Evolutionary conservation across 2,329 filamentous ascomycete species (phyloP).

Genomic region (Ceratocystiopsis minuta): DNA sequence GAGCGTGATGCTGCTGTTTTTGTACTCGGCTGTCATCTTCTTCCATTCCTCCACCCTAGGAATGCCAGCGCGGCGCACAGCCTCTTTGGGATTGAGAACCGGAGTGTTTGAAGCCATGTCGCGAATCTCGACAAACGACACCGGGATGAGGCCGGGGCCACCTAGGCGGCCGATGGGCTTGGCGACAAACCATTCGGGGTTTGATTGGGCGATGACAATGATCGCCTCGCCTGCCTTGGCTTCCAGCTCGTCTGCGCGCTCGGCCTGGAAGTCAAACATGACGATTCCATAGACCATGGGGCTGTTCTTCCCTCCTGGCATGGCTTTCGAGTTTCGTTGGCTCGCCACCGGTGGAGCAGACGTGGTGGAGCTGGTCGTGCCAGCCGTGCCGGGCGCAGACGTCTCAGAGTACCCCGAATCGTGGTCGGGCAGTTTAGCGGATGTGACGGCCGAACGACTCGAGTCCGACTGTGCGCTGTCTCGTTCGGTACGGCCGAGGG

Average conservation of each 20-base stretch:
- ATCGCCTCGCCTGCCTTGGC: conserved; percentile 92
- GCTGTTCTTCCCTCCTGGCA: conserved; percentile 31
- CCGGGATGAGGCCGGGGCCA: conserved; percentile 84
- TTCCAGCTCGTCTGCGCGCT: conserved; percentile 87
- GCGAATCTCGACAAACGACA: conserved; percentile 89
- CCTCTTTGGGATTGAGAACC: conserved; percentile 65
- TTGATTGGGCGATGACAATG: conserved; percentile 95
- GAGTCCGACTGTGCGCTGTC: conserved; percentile 61
- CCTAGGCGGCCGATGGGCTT: conserved; percentile 97
- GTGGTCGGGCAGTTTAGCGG: conserved; percentile 51
- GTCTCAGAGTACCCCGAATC: conserved; percentile 76
- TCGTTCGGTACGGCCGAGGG: conserved; percentile 77
- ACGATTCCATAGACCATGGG: conserved; percentile 95
- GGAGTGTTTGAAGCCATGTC: conserved; percentile 80
- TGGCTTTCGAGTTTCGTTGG: conserved; percentile 30
- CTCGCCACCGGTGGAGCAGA: conserved; percentile 10
- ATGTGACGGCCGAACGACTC: conserved; percentile 25
- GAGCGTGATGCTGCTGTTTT: conserved; percentile 93
- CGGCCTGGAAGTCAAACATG: conserved; percentile 90
- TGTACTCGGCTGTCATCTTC: conserved; percentile 97
- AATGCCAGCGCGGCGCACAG: conserved; percentile 74
- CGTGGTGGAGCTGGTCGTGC: conserved; percentile 1
- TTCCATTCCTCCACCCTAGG: conserved; percentile 98
- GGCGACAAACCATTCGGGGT: conserved; percentile 97
- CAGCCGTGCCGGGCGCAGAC: conserved; percentile 10